Percentiles rank a stretch among this genome's conserved stretches.
phyloP scores from a whole-genome alignment of 768 basidiomycete species.

The Pisolithus orientalis region DNA sequence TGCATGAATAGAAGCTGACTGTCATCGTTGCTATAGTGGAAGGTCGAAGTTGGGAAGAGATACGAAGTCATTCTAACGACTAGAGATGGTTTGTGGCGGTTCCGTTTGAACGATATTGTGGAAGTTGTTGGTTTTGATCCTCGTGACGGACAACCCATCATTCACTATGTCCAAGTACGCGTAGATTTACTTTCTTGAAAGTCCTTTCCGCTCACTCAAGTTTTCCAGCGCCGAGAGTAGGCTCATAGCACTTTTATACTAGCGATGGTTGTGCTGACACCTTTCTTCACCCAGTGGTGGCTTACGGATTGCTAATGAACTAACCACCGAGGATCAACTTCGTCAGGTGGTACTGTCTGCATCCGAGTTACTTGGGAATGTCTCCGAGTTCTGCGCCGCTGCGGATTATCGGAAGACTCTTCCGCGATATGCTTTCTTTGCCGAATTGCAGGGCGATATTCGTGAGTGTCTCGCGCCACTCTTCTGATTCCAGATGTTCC shows the following conservation, averaged over 20 bases:
- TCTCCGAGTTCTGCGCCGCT: conserved; percentile 18
- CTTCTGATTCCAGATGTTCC: background rate
- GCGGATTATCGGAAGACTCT: conserved; percentile 12
- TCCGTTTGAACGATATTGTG: conserved; percentile 16
- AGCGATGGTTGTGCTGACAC: background rate
- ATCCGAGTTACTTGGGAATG: conserved; percentile 9
- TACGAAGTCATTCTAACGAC: conserved; percentile 19
- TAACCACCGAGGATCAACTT: conserved; percentile 17
- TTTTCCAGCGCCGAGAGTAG: conserved; percentile 16
- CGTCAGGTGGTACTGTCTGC: conserved; percentile 9
- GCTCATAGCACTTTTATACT: background rate
- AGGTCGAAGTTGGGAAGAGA: conserved; percentile 10
- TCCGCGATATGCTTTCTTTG: conserved; percentile 15
- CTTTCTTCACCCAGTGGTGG: conserved; percentile 2
- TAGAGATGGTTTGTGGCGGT: conserved; percentile 20
- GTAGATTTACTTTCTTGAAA: background rate
- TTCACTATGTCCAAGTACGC: conserved; percentile 20
- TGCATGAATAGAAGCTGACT: background rate
- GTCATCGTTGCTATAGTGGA: conserved; percentile 11
- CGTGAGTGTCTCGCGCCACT: conserved; percentile 2
- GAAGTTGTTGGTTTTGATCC: conserved; percentile 18
- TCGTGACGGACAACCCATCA: conserved; percentile 14
- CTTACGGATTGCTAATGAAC: conserved; percentile 18
- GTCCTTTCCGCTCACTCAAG: background rate
- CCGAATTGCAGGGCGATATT: conserved; percentile 8